Percentiles rank a stretch among this genome's conserved stretches.
phyloP scores from a whole-genome alignment of 805 yeast genomes.

The Wilhelminamyces savonicus region DNA sequence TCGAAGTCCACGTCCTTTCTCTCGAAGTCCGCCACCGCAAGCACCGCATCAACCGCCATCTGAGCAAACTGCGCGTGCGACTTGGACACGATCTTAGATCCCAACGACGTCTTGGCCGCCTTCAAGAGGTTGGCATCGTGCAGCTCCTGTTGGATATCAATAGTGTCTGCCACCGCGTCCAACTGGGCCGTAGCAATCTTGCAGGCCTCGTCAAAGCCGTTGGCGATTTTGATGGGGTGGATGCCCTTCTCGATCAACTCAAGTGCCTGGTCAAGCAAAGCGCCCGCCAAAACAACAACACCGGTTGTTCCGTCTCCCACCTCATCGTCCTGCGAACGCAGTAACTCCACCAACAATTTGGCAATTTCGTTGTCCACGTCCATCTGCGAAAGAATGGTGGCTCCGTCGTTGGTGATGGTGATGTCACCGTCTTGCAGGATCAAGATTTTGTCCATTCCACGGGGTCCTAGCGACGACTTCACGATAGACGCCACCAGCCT shows the following conservation, averaged over 20 bases:
- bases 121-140: constrained; percentile 59
- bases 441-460: constrained; percentile 96
- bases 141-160: constrained; percentile 43
- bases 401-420: constrained; percentile 97
- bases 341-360: constrained; percentile 85
- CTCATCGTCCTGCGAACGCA: constrained; percentile 95
- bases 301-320: constrained; percentile 99
- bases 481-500: constrained; percentile 89
- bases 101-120: constrained; percentile 92
- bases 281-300: constrained; percentile 94
- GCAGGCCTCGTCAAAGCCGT: constrained; percentile 97
- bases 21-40: constrained; percentile 84
- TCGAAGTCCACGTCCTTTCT: constrained; percentile 97
- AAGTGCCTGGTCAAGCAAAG: constrained; percentile 87
- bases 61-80: constrained; percentile 89
- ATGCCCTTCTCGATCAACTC: constrained; percentile 95
- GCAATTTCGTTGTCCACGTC: constrained; percentile 95
- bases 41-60: constrained; percentile 96
- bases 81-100: constrained; percentile 93
- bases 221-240: constrained; percentile 94
- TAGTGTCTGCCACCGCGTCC: constrained; percentile 67
- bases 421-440: constrained; percentile 96
- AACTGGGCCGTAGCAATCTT: constrained; percentile 77
- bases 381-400: constrained; percentile 93
- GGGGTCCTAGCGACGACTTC: constrained; percentile 91